Conservation (phyloP, 345 rosid species). For the Camelina hispida region DNA sequence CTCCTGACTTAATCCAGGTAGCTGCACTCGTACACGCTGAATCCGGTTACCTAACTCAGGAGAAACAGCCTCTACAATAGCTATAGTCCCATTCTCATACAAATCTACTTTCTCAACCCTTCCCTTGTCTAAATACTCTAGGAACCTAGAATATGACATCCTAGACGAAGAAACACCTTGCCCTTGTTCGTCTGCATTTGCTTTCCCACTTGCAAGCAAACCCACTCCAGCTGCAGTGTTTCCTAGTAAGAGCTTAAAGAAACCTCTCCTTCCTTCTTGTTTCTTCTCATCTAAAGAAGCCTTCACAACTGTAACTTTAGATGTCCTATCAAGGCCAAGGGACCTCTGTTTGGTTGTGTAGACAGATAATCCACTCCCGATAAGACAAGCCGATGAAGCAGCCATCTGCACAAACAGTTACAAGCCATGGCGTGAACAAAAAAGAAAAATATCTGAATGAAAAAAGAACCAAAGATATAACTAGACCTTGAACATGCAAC, state of each 20-base stretch:
- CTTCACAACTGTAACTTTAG: conserved; percentile 50
- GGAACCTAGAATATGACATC: conserved; percentile 95
- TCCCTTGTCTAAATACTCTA: conserved; percentile 92
- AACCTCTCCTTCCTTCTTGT: conserved; percentile 72
- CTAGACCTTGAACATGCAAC: conserved; percentile 19
- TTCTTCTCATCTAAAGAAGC: conserved; percentile 60
- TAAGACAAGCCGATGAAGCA: conserved; percentile 67
- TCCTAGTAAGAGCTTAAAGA: conserved; percentile 69
- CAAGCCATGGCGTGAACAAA: conserved; percentile 9
- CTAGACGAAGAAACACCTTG: conserved; percentile 97
- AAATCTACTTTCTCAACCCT: conserved; percentile 85
- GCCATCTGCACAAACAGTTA: conserved; percentile 54
- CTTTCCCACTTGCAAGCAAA: conserved; percentile 67
- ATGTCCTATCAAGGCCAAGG: conserved; percentile 47
- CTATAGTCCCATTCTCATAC: conserved; percentile 96
- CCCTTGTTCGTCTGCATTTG: conserved; percentile 84
- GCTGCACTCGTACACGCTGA: conserved; percentile 93
- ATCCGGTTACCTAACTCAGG: conserved; percentile 94
- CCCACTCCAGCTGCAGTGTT: conserved; percentile 59
- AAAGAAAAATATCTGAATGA: conserved; percentile 17
- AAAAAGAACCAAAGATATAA: conserved; percentile 5
- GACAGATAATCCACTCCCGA: conserved; percentile 57
- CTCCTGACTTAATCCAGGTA: conserved; percentile 94
- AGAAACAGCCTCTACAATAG: conserved; percentile 93
- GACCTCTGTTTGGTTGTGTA: conserved; percentile 42